Evolutionary conservation across 208 protist species (phyloP).

Genomic region (Porcisia hertigi): DNA sequence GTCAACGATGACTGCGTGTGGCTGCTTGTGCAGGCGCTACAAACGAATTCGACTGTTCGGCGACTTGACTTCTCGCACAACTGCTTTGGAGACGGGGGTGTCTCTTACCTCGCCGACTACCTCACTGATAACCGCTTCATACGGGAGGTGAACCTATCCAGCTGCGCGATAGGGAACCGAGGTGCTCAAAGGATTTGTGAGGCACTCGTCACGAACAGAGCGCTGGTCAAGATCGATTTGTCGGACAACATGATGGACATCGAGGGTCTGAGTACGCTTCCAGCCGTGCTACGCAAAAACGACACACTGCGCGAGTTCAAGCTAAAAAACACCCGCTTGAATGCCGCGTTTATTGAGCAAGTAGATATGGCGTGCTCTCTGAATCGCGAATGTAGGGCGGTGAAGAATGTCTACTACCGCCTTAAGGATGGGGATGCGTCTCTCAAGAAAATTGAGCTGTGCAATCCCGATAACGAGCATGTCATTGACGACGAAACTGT

Average conservation of each 20-base stretch:
- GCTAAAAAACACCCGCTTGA: conserved; percentile 62
- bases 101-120: conserved; percentile 58
- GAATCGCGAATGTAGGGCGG: conserved; percentile 62
- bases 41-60: conserved; percentile 55
- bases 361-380: conserved; percentile 67
- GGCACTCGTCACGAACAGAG: conserved; percentile 68
- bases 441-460: conserved; percentile 56
- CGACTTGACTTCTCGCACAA: conserved; percentile 83
- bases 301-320: conserved; percentile 42
- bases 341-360: conserved; percentile 26
- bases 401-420: conserved; percentile 70
- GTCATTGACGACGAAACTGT: conserved; percentile 69
- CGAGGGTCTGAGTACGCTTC: conserved; percentile 47
- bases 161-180: conserved; percentile 78
- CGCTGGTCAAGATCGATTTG: conserved; percentile 63
- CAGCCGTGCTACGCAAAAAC: conserved; percentile 69
- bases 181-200: conserved; percentile 69
- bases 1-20: conserved; percentile 75
- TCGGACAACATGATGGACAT: conserved; percentile 70
- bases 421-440: conserved; percentile 55
- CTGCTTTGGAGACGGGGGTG: conserved; percentile 78
- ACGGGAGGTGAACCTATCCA: conserved; percentile 46
- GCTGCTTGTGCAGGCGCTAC: conserved; percentile 68
- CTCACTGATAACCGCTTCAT: conserved; percentile 69
- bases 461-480: conserved; percentile 32